Base-by-base conservation (phyloP, 1,284 basidiomycete genomes). In the Pseudozyma thailandica region DNA sequence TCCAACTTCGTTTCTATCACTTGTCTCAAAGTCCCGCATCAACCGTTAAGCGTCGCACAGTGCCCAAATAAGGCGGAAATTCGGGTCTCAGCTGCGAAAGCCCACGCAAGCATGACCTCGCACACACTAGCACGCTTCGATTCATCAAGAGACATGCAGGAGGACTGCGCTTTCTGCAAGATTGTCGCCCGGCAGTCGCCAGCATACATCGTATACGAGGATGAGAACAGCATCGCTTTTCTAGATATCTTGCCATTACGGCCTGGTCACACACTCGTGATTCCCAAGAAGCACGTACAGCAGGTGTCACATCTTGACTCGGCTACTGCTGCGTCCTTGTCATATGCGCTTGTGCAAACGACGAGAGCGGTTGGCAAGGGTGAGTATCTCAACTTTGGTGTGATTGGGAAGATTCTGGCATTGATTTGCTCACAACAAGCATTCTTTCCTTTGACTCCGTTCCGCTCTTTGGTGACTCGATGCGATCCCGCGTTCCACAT, bases 161-260 rank as follows among this genome's bases (percentile, higher is more conserved):
- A 72, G 31, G 56, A 59, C 45, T 73, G 71, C 49, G 61, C 71
- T 13, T 73, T 75, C 21, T 75, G 72, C 41, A 44, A 38, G 3
- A 75, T 75, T 47, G 26, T 71, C 3, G 43, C 60, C 2, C 8
- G 39, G 18, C 20, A 60, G 12, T 48, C 60, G 4, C 27, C 56
- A 13, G 69, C 73, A 6, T 59, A 62, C 53, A 38, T 72, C 27
- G 64, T 72, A 2, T 72, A 75, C 52, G 61, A 68, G 79, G 86
- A 88, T 59, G 88, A 90, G 13, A 83, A 86, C 49, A 86, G 89
- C n/a, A 81, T 91, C 44, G 90, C 89, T 9, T 88, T 92, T 55
- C 85, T 92, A 73, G 90, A 91, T 83, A 91, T 91, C 55, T 83
- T 90, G 37, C 90, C 90, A 2, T 81, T 92, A 30, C 84, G 90